Conservation (phyloP, 768 basidiomycete genomes). For the Astraeus odoratus region DNA sequence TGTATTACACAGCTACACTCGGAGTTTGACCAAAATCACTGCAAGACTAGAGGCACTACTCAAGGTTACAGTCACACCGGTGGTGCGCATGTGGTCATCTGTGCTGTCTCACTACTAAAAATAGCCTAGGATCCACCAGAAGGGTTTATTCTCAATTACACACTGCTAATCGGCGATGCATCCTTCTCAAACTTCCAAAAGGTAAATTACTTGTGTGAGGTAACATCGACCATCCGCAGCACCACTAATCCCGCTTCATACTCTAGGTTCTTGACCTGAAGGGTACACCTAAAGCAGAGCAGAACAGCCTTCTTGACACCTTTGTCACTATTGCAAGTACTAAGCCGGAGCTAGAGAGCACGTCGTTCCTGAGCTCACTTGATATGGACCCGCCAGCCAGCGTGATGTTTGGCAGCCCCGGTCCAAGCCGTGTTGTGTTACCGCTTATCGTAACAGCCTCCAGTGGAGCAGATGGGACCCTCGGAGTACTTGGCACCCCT, state of each 20-base stretch:
- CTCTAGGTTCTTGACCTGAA: constrained; percentile 87
- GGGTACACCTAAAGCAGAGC: constrained; percentile 79
- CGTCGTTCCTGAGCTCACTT: constrained; percentile 87
- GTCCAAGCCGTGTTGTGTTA: constrained; percentile 53
- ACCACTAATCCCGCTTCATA: constrained; percentile 1
- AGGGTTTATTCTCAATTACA: constrained; percentile 94
- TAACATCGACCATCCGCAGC: constrained; percentile 12
- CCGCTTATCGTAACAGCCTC: constrained; percentile 31
- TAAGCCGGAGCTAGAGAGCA: constrained; percentile 78
- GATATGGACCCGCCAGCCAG: constrained; percentile 87
- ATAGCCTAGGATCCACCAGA: constrained; percentile 73
- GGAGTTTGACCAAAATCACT: constrained; percentile 74
- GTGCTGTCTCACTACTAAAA: not conserved
- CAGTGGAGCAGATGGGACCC: constrained; percentile 44
- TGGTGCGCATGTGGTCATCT: constrained; percentile 40
- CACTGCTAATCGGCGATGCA: constrained; percentile 86
- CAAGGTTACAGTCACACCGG: constrained; percentile 92
- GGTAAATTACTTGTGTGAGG: constrained; percentile 35
- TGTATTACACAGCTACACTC: constrained; percentile 56
- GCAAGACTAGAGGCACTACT: constrained; percentile 83
- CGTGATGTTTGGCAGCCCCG: constrained; percentile 58
- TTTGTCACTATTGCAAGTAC: constrained; percentile 93
- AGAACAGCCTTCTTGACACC: constrained; percentile 84
- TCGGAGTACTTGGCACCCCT: constrained; percentile 52
- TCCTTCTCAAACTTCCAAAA: constrained; percentile 99